phyloP scores from a whole-genome alignment of 2,329 filamentous ascomycete species.

The Nannizzia gypsea region DNA sequence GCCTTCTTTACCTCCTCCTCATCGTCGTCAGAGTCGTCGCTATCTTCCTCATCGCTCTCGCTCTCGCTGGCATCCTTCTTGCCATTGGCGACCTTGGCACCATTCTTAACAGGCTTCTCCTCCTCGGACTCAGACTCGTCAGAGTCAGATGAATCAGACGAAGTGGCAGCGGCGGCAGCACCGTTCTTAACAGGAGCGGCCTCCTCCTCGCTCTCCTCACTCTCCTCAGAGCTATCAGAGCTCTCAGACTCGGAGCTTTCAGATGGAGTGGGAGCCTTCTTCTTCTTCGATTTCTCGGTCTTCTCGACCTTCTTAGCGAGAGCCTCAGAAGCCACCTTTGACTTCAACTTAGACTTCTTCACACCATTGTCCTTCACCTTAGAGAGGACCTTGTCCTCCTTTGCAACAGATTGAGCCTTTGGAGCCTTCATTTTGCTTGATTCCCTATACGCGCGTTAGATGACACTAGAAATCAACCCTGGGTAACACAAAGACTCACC shows the following conservation, averaged over 20 bases:
- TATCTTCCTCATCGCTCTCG: constrained; percentile 19
- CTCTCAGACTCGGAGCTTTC: constrained; percentile 12
- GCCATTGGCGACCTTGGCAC: constrained; percentile 13
- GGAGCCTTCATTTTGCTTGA: constrained; percentile 30
- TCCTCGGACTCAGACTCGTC: constrained; percentile 20
- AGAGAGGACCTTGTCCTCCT: constrained; percentile 33
- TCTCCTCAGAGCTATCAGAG: constrained; percentile 11
- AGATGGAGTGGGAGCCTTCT: constrained; percentile 13
- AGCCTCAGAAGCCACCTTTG: constrained; percentile 18
- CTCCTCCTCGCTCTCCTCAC: constrained; percentile 15
- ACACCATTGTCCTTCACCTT: constrained; percentile 39
- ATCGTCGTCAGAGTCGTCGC: constrained; percentile 22
- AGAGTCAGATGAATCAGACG: constrained; percentile 21
- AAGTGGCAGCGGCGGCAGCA: constrained; percentile 20
- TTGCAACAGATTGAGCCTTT: constrained; percentile 34
- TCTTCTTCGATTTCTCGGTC: constrained; percentile 10
- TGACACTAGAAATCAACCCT: background rate
- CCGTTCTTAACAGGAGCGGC: constrained; percentile 21
- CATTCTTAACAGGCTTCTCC: constrained; percentile 16
- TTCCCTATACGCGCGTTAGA: background rate
- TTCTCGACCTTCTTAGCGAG: constrained; percentile 13
- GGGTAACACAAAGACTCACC: background rate
- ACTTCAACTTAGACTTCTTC: constrained; percentile 30
- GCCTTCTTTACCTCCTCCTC: constrained; percentile 17
- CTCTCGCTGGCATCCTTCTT: constrained; percentile 18